These are phyloP conservation scores for Zygosaccharomyces kombuchaensis DNA, from an alignment of 805 yeast genomes.

Conservation along the genomic window DNA sequence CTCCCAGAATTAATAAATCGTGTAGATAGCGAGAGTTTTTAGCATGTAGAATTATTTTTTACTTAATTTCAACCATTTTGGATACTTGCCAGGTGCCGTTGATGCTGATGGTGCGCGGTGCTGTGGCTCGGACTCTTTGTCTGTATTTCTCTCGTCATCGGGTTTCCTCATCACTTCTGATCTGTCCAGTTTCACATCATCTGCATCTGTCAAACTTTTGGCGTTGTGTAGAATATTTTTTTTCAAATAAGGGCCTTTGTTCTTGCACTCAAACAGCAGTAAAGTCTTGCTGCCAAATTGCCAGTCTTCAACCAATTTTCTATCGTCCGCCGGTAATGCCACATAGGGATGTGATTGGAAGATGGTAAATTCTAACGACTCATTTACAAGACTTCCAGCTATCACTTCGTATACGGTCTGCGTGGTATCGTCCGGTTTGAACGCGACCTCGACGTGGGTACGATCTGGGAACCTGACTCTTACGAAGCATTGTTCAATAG, in stretches of 20 bases:
- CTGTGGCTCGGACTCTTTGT: not conserved
- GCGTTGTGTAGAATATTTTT: constrained; percentile 32
- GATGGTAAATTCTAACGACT: constrained; percentile 37
- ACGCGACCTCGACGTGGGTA: constrained; percentile 46
- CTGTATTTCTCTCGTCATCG: not conserved
- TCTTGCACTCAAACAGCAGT: constrained; percentile 35
- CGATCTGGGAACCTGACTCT: constrained; percentile 59
- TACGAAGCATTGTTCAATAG: constrained; percentile 36
- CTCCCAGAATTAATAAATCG: constrained; percentile 5
- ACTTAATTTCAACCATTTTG: constrained; percentile 40
- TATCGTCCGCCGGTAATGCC: constrained; percentile 30
- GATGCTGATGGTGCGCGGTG: not conserved
- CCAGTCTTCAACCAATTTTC: constrained; percentile 36
- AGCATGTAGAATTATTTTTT: constrained; percentile 28
- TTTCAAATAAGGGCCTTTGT: constrained; percentile 30
- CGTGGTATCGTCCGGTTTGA: constrained; percentile 42
- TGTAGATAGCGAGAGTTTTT: constrained; percentile 4
- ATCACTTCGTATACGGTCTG: constrained; percentile 31
- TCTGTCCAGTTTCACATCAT: constrained; percentile 18
- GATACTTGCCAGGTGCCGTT: constrained; percentile 28
- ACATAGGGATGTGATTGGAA: constrained; percentile 47
- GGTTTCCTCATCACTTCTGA: not conserved
- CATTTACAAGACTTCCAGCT: constrained; percentile 29
- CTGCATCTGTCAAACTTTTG: constrained; percentile 33
- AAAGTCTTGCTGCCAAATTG: constrained; percentile 46